phyloP scores from a whole-genome alignment of 1,284 basidiomycete species.

The Apiotrichum porosum region DNA sequence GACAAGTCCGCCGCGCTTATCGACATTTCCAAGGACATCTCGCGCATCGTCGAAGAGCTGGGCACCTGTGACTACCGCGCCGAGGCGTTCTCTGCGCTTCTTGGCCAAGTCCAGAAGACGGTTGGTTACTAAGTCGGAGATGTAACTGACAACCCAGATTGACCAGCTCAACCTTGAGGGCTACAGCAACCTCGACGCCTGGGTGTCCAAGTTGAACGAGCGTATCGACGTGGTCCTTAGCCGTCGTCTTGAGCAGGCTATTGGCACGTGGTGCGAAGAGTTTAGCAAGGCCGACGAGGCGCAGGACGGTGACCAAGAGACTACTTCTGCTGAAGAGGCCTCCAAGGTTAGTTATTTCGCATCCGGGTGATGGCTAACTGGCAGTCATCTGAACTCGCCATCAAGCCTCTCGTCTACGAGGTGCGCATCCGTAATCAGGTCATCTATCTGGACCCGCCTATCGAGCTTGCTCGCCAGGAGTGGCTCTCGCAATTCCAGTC shows the following conservation, averaged over 20 bases:
- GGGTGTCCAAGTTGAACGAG: constrained; percentile 84
- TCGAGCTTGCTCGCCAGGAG: constrained; percentile 83
- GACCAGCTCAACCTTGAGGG: constrained; percentile 93
- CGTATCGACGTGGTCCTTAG: constrained; percentile 78
- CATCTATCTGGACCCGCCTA: constrained; percentile 95
- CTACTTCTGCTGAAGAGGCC: constrained; percentile 1
- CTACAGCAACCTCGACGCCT: constrained; percentile 94
- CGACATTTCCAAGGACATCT: constrained; percentile 81
- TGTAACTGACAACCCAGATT: no score
- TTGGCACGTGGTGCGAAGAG: constrained; percentile 80
- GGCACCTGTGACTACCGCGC: constrained; percentile 76
- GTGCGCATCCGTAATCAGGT: constrained; percentile 97
- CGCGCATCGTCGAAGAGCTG: constrained; percentile 78
- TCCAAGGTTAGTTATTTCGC: no score
- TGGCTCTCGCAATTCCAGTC: constrained; percentile 91
- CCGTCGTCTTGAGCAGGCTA: constrained; percentile 71
- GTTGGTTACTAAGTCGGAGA: constrained; percentile 53
- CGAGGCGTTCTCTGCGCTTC: constrained; percentile 72
- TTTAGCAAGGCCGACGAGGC: constrained; percentile 69
- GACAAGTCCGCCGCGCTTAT: constrained; percentile 94
- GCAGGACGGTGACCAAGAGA: constrained; percentile 67
- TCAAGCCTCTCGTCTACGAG: constrained; percentile 85
- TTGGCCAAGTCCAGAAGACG: constrained; percentile 79
- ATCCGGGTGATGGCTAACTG: no score
- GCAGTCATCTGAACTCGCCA: constrained; percentile 17